These are phyloP conservation scores for Huntiella moniliformis DNA, from an alignment of 2,329 filamentous ascomycete species.

Conservation along the genomic window DNA sequence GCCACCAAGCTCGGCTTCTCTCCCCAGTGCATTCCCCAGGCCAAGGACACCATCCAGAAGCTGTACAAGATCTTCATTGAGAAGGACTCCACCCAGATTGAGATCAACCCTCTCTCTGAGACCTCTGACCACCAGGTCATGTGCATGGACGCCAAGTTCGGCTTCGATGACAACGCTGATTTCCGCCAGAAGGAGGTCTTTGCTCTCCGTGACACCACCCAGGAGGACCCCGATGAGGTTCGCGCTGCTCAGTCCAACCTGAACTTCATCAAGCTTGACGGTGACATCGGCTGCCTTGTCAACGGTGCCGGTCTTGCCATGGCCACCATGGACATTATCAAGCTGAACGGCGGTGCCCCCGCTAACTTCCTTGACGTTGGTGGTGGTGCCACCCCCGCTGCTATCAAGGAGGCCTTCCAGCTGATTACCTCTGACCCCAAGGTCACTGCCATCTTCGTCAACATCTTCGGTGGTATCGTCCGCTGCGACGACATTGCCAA, in stretches of 20 bases:
- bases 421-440: conserved; percentile 97
- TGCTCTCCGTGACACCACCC: conserved; percentile 76
- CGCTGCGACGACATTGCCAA: conserved; percentile 93
- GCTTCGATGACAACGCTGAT: conserved; percentile 96
- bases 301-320: conserved; percentile 98
- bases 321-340: conserved; percentile 99
- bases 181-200: conserved; percentile 97
- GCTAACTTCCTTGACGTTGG: conserved; percentile 99
- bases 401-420: conserved; percentile 94
- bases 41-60: conserved; percentile 93
- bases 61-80: conserved; percentile 98
- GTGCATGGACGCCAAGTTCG: conserved; percentile 98
- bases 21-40: conserved; percentile 90
- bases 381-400: conserved; percentile 87
- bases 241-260: conserved; percentile 85
- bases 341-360: conserved; percentile 88
- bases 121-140: conserved; percentile 96
- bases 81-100: conserved; percentile 96
- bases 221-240: conserved; percentile 96
- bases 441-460: conserved; percentile 97
- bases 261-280: conserved; percentile 99
- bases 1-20: conserved; percentile 89
- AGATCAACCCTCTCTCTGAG: conserved; percentile 98
- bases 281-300: conserved; percentile 96
- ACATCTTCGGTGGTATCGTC: conserved; percentile 99